Base-by-base conservation (phyloP, 352 stramenopile species). In the Phytophthora cryptogea region DNA sequence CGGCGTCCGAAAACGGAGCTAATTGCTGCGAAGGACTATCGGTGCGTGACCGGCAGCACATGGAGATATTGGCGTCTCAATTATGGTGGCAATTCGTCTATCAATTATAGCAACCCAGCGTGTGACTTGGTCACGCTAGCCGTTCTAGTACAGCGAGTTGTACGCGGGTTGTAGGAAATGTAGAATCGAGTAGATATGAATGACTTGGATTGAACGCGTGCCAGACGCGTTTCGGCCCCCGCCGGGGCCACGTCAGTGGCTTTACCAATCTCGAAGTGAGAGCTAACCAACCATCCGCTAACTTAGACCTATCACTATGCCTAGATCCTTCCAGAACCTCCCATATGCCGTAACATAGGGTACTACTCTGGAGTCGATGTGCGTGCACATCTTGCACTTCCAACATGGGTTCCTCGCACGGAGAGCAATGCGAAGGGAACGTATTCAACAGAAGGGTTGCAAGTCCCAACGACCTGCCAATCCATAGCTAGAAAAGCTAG, bases 81-180 rank as follows among this genome's bases (percentile, higher is more conserved):
- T 30, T 89, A 91, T 57, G 64, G 76, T 3, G 76, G 79, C 68
- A 10, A 68, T 91, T 11, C 58, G 74, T 7, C 78, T 76, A 2
- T 67, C 43, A 14, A 86, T 91, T 86, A 89, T 50, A 62, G 62
- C 2, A 35, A 37, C 9, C 57, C 52, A 1, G 73, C 68, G 2
- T 59, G 74, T n/a, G 78, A 87, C 45, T 43, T 67, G 28, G 40
- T 54, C 1, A 82, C 71, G 17, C 36, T 87, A 14, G 70, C 70
- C 0, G 41, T 75, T 8, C 37, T 70, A 1, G 26, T 80, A 0
- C 81, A 91, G 48, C 63, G 68, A 30, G 42, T 88, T 33, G 76
- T 85, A 13, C 74, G 81, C n/a, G n/a, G n/a, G n/a, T n/a, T 39
- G 8, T 39, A 14, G 33, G 33, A 39, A 39, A 39, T 39, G 33